Conservation (phyloP, 768 basidiomycete genomes). For the Mycena alexandri region DNA sequence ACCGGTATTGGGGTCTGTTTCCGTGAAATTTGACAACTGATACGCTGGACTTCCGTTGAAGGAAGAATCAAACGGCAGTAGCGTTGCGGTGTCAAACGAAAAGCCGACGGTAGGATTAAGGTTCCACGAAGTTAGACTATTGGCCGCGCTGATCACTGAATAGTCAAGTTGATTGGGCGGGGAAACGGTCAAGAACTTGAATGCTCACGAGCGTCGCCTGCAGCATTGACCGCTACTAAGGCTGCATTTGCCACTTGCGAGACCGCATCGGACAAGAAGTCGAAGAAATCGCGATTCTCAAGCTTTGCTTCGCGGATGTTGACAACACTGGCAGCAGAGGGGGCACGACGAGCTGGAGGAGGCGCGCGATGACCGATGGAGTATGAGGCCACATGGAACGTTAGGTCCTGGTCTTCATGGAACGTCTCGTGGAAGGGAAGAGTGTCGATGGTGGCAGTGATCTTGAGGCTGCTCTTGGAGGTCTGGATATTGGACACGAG, state of each 20-base stretch:
- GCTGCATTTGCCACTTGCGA: not conserved
- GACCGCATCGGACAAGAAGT: conserved; percentile 4
- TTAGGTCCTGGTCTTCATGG: conserved; percentile 4
- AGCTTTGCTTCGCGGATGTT: conserved; percentile 2
- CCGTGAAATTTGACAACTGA: not conserved
- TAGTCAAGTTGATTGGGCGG: not conserved
- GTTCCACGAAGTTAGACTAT: not conserved
- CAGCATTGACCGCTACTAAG: not conserved
- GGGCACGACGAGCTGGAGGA: conserved; percentile 5
- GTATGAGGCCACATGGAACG: conserved; percentile 8
- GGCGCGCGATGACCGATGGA: not conserved
- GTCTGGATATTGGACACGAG: conserved; percentile 6
- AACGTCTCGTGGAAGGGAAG: conserved; percentile 8
- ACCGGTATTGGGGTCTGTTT: conserved; percentile 1
- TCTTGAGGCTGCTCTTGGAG: conserved; percentile 1
- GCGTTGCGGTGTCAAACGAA: not conserved
- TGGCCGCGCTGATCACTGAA: not conserved
- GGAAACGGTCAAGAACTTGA: not conserved
- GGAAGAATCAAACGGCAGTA: not conserved
- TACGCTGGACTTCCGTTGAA: not conserved
- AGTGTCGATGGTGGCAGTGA: not conserved
- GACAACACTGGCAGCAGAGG: not conserved
- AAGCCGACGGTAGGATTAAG: not conserved
- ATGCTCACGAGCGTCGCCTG: not conserved
- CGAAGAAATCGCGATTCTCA: conserved; percentile 6